Conservation (phyloP, 2,329 filamentous ascomycete species). For the Cercospora citrullina region DNA sequence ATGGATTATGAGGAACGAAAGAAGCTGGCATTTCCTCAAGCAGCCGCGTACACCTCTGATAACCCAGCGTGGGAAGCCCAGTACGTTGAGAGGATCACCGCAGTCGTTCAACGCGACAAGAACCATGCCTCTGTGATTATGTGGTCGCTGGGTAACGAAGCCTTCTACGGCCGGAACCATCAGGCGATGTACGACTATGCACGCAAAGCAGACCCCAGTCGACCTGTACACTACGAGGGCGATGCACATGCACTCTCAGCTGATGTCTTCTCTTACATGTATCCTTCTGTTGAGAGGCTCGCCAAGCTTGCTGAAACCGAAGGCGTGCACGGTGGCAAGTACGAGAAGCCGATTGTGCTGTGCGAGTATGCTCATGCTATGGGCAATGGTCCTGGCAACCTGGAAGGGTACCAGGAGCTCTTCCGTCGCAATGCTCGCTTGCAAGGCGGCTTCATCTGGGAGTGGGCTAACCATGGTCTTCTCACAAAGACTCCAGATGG, state of each 20-base stretch:
- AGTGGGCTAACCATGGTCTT: slow-evolving; percentile 47
- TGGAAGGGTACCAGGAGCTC: slow-evolving; percentile 62
- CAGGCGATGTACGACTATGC: slow-evolving; percentile 65
- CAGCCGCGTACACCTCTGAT: slow-evolving; percentile 60
- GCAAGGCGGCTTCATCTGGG: slow-evolving; percentile 58
- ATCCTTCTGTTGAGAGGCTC: slow-evolving; percentile 56
- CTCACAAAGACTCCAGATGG: slow-evolving; percentile 38
- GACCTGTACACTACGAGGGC: slow-evolving; percentile 66
- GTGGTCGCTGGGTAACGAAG: slow-evolving; percentile 72
- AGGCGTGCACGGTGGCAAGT: slow-evolving; percentile 32
- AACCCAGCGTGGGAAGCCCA: slow-evolving; percentile 61
- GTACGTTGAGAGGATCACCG: slow-evolving; percentile 65
- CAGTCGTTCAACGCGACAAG: slow-evolving; percentile 67
- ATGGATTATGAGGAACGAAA: slow-evolving; percentile 63
- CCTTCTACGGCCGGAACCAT: slow-evolving; percentile 68
- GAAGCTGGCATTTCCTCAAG: slow-evolving; percentile 54
- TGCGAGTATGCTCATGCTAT: slow-evolving; percentile 62
- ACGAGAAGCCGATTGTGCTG: slow-evolving; percentile 55
- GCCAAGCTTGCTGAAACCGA: slow-evolving; percentile 47
- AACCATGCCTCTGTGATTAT: slow-evolving; percentile 68
- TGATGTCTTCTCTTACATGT: slow-evolving; percentile 67
- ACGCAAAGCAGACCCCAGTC: slow-evolving; percentile 56
- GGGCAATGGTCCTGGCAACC: slow-evolving; percentile 68
- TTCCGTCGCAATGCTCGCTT: slow-evolving; percentile 61
- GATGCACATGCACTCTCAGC: slow-evolving; percentile 59